Evolutionary conservation across 352 stramenopile genomes (phyloP), one percentile per base, ranked within the genome.

Genomic region (Phytophthora megakarya): DNA sequence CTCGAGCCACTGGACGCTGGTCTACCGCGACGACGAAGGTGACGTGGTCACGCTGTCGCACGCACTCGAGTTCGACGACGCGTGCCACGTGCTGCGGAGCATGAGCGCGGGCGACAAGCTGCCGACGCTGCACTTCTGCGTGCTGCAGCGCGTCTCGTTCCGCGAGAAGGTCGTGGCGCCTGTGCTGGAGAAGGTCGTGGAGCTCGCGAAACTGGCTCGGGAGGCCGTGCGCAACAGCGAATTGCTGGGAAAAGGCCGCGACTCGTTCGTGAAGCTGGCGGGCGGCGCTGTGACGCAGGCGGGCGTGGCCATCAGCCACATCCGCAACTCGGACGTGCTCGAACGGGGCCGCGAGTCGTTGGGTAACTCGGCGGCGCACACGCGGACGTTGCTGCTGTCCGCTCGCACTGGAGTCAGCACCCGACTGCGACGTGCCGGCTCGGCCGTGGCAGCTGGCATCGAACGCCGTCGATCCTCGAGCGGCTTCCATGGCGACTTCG

Each of bases 11-110:
- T 91, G 73, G 71, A 71, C 72, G 49, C 64, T 93, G 21, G 61
- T 90, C 46, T 93, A 91, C 73, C 76, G 73, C 37, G 84, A 93
- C 59, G 73, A 90, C 16, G 84, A 93, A 43, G 73, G 80, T 33
- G 84, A 93, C 48, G 62, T 86, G 28, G 70, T 93, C 28, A 91
- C 81, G 11, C 61, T 91, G 6, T 71, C 67, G 40, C 85, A 71
- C 50, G 48, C 71, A 12, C 59, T 70, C 8, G 84, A 93, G 62
- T 72, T 91, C 32, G 43, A 56, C 16, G 84, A 93, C 35, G 84
- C 84, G 11, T 74, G 73, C 18, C 76, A 72, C 42, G 78, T 91
- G 37, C 72, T 85, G 42, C 43, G 78, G 9, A 56, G 64, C 8
- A 69, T 81, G 33, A 69, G 26, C 44, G 4, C 43, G 18, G 48